Evolutionary conservation across 2,329 filamentous ascomycete genomes (phyloP), one percentile per base, ranked within the genome.

Genomic region (Graphilbum sp.): DNA sequence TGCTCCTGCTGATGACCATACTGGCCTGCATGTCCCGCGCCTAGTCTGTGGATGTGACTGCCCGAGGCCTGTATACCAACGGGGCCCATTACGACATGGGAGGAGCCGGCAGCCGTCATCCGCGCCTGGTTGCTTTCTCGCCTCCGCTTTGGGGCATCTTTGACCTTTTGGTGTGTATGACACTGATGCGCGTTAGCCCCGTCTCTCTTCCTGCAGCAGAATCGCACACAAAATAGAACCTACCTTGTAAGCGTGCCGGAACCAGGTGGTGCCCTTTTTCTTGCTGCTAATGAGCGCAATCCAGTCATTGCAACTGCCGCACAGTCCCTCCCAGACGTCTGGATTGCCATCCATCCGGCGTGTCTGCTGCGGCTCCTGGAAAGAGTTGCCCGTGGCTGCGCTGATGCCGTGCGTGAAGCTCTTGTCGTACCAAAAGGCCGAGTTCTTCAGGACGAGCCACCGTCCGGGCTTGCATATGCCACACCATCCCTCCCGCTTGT

Each of bases 261-360:
- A 92, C 82, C 83, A 92, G 4, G 83, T 87, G 1, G 83, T 92
- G n/a, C 82, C 82, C 61, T 88, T 87, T 64, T 88, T 88, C 62
- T 88, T 88, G 54, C 77, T 85, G 60, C 79, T 87, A 32, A 86
- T 79, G 27, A 87, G 62, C 12, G 79, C 75, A 47, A 87, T 78
- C 81, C 81, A 87, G 43, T 85, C 79, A 46, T 77, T 79, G 58
- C 81, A 87, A 52, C 74, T 79, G 36, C 79, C 74, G 50, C 82
- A 88, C 6, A 85, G 64, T 2, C 79, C 82, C 52, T 88, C 81
- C 78, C 79, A 85, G 4, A 85, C 79, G 51, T 85, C 81, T 4
- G 81, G 74, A 50, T 85, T 87, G 30, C 79, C 78, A 52, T 86
- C 80, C 62, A 82, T 84, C 36, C 82, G 69, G 41, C 81, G 66